Conservation (phyloP, 805 yeast genomes). For the Wickerhamiella sergipiensis region DNA sequence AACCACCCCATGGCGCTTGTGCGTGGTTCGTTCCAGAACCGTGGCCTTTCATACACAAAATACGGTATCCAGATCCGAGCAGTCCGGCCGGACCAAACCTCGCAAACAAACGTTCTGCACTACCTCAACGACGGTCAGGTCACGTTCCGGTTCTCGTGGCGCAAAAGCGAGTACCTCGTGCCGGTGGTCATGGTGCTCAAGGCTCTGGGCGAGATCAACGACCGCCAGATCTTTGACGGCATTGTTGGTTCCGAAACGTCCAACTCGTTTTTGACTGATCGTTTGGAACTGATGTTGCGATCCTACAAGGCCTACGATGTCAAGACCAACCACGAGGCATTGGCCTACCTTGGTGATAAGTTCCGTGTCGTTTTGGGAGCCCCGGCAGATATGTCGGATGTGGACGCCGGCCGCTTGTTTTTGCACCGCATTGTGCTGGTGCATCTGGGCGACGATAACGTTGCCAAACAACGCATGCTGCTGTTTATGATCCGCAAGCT, state of each 20-base stretch:
- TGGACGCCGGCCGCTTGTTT: conserved; percentile 81
- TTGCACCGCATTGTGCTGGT: conserved; percentile 76
- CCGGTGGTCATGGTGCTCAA: conserved; percentile 88
- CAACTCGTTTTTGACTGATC: conserved; percentile 93
- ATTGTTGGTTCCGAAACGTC: conserved; percentile 77
- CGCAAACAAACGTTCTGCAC: conserved; percentile 95
- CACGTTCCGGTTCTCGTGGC: conserved; percentile 93
- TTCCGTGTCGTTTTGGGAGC: conserved; percentile 89
- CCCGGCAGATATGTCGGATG: conserved; percentile 74
- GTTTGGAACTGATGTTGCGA: conserved; percentile 84
- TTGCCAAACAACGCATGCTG: conserved; percentile 75
- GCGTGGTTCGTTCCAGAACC: conserved; percentile 84
- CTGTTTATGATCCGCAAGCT: conserved; percentile 91
- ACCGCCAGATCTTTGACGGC: conserved; percentile 91
- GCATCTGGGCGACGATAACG: conserved; percentile 50
- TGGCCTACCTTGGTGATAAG: conserved; percentile 89
- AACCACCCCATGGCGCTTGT: conserved; percentile 97
- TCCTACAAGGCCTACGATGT: conserved; percentile 72
- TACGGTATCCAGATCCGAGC: conserved; percentile 90
- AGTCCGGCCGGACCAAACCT: conserved; percentile 93
- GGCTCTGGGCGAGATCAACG: conserved; percentile 81
- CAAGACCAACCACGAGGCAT: conserved; percentile 71
- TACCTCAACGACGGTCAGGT: conserved; percentile 92
- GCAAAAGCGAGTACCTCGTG: conserved; percentile 85
- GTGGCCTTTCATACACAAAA: conserved; percentile 82